A percentile compares a stretch with the other conserved stretches of the same genome.
Evolutionary conservation across 2,329 filamentous ascomycete genomes (phyloP).

Genomic region (Phaeosphaeria sp.): DNA sequence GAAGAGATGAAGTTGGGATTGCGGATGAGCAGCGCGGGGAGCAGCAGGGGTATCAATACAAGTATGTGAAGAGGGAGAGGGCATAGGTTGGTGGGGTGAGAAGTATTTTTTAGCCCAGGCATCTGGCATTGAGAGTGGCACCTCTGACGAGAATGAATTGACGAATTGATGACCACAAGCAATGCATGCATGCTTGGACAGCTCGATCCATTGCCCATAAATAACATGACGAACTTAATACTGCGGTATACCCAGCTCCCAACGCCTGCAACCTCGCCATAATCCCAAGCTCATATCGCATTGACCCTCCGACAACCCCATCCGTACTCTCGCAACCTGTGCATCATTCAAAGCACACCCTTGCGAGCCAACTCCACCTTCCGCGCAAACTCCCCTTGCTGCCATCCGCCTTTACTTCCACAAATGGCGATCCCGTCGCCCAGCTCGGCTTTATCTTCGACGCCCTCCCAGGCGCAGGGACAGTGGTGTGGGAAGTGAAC

Average conservation of each 20-base stretch:
- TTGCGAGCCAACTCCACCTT: slow-evolving; percentile 84
- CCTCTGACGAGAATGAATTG: not conserved
- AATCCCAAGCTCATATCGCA: not conserved
- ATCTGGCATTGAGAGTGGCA: not conserved
- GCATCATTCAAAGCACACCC: slow-evolving; percentile 66
- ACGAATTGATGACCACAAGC: not conserved
- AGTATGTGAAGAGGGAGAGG: slow-evolving; percentile 29
- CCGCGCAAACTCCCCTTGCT: slow-evolving; percentile 71
- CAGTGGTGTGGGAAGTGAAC: slow-evolving; percentile 98
- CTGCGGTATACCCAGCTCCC: not conserved
- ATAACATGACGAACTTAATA: not conserved
- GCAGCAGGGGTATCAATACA: slow-evolving; percentile 38
- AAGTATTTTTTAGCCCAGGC: not conserved
- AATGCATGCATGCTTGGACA: not conserved
- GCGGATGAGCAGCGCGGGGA: slow-evolving; percentile 27
- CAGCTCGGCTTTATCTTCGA: slow-evolving; percentile 73
- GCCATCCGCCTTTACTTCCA: slow-evolving; percentile 77
- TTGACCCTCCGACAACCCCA: not conserved
- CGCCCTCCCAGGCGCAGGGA: slow-evolving; percentile 78
- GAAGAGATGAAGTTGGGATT: slow-evolving; percentile 41
- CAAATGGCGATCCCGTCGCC: slow-evolving; percentile 77
- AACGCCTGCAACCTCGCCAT: not conserved
- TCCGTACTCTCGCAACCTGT: not conserved
- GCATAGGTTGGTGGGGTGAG: not conserved
- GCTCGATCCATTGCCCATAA: not conserved